Conservation (phyloP, 768 basidiomycete species). For the Lactifluus echinatus region DNA sequence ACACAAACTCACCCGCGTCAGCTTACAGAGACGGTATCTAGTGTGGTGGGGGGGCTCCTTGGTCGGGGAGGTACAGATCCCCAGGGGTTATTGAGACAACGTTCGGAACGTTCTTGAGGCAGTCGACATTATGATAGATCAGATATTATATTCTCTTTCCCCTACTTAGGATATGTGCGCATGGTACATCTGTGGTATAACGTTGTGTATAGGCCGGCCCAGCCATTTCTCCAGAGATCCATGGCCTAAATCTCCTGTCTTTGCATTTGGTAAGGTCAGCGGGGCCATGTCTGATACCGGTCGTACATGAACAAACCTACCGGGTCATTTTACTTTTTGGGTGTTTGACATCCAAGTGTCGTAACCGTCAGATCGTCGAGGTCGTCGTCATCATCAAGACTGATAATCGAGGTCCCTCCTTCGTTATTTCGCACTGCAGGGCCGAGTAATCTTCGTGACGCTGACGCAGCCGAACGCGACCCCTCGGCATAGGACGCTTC, state of each 20-base stretch:
- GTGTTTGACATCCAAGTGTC: neutral
- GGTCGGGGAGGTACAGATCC: constrained; percentile 31
- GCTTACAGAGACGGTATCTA: constrained; percentile 70
- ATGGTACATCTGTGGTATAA: too few relatives aligned
- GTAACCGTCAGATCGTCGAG: neutral
- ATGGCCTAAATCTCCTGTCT: neutral
- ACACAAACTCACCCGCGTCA: constrained; percentile 59
- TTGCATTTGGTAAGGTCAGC: neutral
- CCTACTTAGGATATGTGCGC: neutral
- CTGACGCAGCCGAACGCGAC: neutral
- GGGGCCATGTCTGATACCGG: neutral
- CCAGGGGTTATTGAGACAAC: constrained; percentile 19
- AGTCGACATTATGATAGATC: neutral
- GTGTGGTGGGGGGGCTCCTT: constrained; percentile 71
- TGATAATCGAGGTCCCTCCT: neutral
- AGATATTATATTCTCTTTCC: neutral
- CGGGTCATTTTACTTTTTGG: neutral
- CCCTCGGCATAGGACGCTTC: neutral
- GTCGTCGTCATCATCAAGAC: neutral
- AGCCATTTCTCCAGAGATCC: too few relatives aligned
- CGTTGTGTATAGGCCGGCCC: neutral
- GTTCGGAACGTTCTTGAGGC: constrained; percentile 7
- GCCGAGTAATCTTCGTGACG: neutral
- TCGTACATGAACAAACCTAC: neutral
- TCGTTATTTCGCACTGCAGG: neutral